These are phyloP conservation scores for Populus tremula DNA, from an alignment of 345 rosid species.

Conservation along the genomic window DNA sequence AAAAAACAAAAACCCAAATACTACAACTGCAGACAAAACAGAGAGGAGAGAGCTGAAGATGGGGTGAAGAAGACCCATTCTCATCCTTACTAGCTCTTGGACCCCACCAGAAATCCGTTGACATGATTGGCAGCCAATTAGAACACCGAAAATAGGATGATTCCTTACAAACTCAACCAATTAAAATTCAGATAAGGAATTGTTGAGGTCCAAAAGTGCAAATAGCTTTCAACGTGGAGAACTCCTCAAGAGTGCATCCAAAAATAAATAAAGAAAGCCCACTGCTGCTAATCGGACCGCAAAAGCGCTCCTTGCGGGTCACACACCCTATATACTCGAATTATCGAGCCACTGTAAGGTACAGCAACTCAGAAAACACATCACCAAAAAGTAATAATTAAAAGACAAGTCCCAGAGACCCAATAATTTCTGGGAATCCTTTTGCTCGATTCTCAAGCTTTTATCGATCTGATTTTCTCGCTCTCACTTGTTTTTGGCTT, in stretches of 20 bases:
- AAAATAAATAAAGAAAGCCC: conserved; percentile 13
- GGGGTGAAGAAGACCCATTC: neutral
- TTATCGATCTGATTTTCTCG: neutral
- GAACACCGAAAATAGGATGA: conserved; percentile 42
- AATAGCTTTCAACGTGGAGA: neutral
- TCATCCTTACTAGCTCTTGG: conserved; percentile 1
- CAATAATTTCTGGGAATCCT: neutral
- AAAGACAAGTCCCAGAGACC: neutral
- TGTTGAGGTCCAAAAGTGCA: conserved; percentile 40
- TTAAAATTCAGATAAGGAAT: conserved; percentile 65
- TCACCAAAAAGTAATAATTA: too few relatives aligned
- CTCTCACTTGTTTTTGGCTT: neutral
- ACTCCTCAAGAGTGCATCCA: conserved; percentile 33
- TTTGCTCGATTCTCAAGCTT: neutral
- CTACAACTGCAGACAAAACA: neutral
- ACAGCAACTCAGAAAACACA: neutral
- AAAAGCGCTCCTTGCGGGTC: conserved; percentile 35
- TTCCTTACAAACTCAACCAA: conserved; percentile 45
- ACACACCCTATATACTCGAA: neutral
- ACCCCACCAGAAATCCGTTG: conserved; percentile 51
- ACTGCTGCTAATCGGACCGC: neutral
- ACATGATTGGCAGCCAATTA: conserved; percentile 50
- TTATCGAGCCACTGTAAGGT: neutral
- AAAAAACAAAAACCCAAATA: too few relatives aligned
- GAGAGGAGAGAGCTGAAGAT: neutral